Conservation (phyloP, 192 early-diverging fungal species). For the Obelidium mucronatum region DNA sequence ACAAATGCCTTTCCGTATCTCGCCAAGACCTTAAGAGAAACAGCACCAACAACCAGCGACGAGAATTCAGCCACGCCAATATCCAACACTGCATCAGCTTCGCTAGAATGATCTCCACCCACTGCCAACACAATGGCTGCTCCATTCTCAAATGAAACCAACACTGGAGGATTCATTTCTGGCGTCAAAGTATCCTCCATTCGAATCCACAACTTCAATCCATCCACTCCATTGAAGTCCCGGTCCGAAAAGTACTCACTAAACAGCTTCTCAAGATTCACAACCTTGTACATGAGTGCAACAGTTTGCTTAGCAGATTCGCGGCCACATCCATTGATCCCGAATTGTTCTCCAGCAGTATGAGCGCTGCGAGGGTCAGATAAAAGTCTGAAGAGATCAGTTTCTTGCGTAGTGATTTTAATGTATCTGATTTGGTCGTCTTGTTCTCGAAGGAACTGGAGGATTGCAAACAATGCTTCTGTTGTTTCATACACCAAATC, state of each 20-base stretch:
- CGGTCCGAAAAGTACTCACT: not conserved
- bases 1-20: constrained; percentile 19
- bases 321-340: not conserved
- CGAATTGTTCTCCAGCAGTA: not conserved
- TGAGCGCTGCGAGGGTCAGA: not conserved
- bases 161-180: constrained; percentile 13
- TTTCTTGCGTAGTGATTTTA: constrained; percentile 11
- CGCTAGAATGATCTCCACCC: not conserved
- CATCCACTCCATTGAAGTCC: constrained; percentile 31
- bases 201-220: not conserved
- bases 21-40: constrained; percentile 3
- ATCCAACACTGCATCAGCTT: not conserved
- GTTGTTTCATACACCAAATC: constrained; percentile 18
- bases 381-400: constrained; percentile 14
- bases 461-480: constrained; percentile 5
- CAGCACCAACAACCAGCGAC: constrained; percentile 20
- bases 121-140: not conserved
- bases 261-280: constrained; percentile 16
- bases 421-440: constrained; percentile 22
- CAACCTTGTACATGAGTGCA: constrained; percentile 8
- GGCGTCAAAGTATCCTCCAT: constrained; percentile 7
- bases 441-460: constrained; percentile 22
- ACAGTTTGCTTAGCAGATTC: constrained; percentile 7
- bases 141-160: not conserved
- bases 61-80: constrained; percentile 22